Evolutionary conservation across 306 rosid genomes (phyloP).

Genomic region (Clitoria ternatea): DNA sequence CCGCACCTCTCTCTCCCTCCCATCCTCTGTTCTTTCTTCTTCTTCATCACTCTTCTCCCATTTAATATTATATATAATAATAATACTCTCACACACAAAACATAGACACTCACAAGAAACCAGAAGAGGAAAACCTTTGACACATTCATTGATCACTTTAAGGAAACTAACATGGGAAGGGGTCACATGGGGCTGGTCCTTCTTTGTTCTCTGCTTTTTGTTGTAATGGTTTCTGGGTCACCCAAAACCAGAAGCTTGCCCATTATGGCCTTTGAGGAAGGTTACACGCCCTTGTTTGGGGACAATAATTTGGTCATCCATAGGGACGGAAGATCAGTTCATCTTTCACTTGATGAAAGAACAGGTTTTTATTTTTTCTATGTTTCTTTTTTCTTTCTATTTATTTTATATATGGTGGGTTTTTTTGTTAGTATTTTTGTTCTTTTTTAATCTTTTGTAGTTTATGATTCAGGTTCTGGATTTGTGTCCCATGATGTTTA

Average conservation of each 20-base stretch:
- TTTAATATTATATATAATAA: neutral
- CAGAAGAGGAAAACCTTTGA: slow-evolving; percentile 17
- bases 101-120: neutral
- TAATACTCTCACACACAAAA: neutral
- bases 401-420: neutral
- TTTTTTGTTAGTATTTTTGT: neutral
- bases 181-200: slow-evolving; percentile 23
- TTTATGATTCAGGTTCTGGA: slow-evolving; percentile 76
- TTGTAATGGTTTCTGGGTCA: slow-evolving; percentile 40
- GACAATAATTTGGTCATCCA: slow-evolving; percentile 62
- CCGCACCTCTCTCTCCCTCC: slow-evolving; percentile 7
- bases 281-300: slow-evolving; percentile 75
- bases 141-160: slow-evolving; percentile 6
- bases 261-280: slow-evolving; percentile 71
- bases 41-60: neutral
- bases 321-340: slow-evolving; percentile 78
- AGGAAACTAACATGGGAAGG: slow-evolving; percentile 36
- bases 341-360: slow-evolving; percentile 70
- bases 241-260: slow-evolving; percentile 38
- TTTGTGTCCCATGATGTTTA: slow-evolving; percentile 92
- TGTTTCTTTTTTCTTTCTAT: neutral
- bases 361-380: slow-evolving; percentile 48
- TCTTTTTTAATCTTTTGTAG: neutral
- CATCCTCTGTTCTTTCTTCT: neutral
- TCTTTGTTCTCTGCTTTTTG: slow-evolving; percentile 22